Base-by-base conservation (phyloP, 306 rosid genomes). In the Dryas octopetala region DNA sequence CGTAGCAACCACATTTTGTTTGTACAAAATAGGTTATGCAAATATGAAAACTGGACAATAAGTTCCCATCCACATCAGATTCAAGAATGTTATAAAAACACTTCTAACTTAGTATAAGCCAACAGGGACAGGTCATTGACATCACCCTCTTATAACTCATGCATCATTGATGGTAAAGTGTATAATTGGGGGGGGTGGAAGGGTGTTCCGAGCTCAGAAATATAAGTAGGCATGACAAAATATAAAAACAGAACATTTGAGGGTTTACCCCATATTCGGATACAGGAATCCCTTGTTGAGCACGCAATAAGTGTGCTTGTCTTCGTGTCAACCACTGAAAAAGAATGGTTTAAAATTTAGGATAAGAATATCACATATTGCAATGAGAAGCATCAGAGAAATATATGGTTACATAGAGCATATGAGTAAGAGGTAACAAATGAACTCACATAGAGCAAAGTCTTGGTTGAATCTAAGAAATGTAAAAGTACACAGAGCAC, bases 281-380 rank as follows among this genome's bases (percentile, higher is more conserved):
- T 40, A 95, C 80, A 70, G 99, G 99, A 67, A 95, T 90, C 60
- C 99, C 99, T 80, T 95, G 98, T 71, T 95, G 99, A 12, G 97
- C 98, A 70, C 97, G 99, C 73, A 95, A 57, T 60, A 88, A 84
- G 88, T 89, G 98, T 78, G 97, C 99, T 76, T 92, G 89, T 82
- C 99, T 91, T 84, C 99, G 90, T 15, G 91, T 75, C 91, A 90
- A 78, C 99, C 99, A 95, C 99, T 95, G 89, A 65, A 74, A 60
- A 41, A 77, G 58, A 79, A 48, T 48, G 60, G 68, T 78, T 68
- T 60, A 74, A 68, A 62, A 70, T 57, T 50, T 74, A 73, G 61
- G 81, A 85, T 79, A 51, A 82, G 80, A 73, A 66, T 50, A 49
- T 55, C 72, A 58, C 15, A 23, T 23, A 23, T 23, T 23, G 38